Evolutionary conservation across 768 basidiomycete species (phyloP).

Genomic region (Podaxis carcinomalis): DNA sequence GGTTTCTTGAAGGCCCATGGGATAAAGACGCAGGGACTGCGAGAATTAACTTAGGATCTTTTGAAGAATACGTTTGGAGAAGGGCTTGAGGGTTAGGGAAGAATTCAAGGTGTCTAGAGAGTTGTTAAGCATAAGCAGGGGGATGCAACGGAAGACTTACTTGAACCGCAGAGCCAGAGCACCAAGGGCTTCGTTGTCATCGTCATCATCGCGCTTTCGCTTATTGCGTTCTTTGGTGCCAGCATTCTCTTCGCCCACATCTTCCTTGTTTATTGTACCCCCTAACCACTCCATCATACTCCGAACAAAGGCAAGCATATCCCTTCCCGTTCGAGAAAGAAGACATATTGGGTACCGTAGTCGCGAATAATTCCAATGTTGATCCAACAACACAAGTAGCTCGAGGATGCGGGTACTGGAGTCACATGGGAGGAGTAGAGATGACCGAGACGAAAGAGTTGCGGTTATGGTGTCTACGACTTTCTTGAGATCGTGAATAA

Average conservation of each 20-base stretch:
- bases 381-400: slow-evolving; percentile 91
- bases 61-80: slow-evolving; percentile 76
- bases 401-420: slow-evolving; percentile 94
- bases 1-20: slow-evolving; percentile 81
- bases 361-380: slow-evolving; percentile 92
- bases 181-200: slow-evolving; percentile 79
- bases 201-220: slow-evolving; percentile 61
- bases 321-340: slow-evolving; percentile 84
- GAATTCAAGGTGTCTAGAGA: slow-evolving; percentile 80
- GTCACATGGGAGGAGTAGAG: slow-evolving; percentile 88
- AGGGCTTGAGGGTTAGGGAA: slow-evolving; percentile 82
- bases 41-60: slow-evolving; percentile 89
- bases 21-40: slow-evolving; percentile 92
- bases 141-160: slow-evolving; percentile 37
- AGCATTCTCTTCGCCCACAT: slow-evolving; percentile 71
- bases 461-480: slow-evolving; percentile 79
- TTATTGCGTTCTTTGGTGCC: slow-evolving; percentile 49
- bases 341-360: slow-evolving; percentile 88
- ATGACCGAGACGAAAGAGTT: slow-evolving; percentile 76
- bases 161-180: slow-evolving; percentile 86
- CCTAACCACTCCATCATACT: slow-evolving; percentile 99
- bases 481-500: slow-evolving; percentile 8
- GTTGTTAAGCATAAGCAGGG: background rate
- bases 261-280: slow-evolving; percentile 89
- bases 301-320: slow-evolving; percentile 90